Base-by-base conservation (phyloP, 768 basidiomycete species). In the Pleurotus citrinopileatus region DNA sequence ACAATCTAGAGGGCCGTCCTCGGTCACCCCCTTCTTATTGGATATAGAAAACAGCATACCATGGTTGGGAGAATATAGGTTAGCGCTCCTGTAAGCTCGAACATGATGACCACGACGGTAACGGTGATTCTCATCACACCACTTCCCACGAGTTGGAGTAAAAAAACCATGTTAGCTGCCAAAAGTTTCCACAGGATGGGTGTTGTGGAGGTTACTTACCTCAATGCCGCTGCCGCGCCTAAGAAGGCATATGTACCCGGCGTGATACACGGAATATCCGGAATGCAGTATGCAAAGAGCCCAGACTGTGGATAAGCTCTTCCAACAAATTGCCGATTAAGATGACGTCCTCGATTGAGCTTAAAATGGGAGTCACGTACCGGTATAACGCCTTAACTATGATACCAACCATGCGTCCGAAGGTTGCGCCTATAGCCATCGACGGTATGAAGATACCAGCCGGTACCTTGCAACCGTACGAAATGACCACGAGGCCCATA, bases 71-170 rank as follows among this genome's bases (percentile, higher is more conserved):
- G 72, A 60, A 98, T 95, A 65, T 99, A 98, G 17, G 94, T 98
- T 63, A 98, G 69, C 4, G 97, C 96, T 10, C 97, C 97, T 3
- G 97, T 99, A 17, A 99, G 78, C 64, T 98, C 96, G 67, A 98
- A 98, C 94, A 99, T 98, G 69, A 99, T 95, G 29, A 98, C 97
- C 6, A 98, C 97, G 4, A 99, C 94, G 0, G 95, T 93, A 23
- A 98, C 94, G 0, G 97, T 99, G 55, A 98, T 91, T 61, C 95
- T 82, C 82, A 98, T 99, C 51, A 98, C 86, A 28, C 97, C 96
- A 52, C 97, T 96, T 63, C 28, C 42, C 52, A 51, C 34, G 42
- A 43, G 37, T 29, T 45, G 37, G 37, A 37, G 42, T 54, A 6
- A 52, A 57, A n/a, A 28, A 27, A 38, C 15, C 34, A 40, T 27